phyloP scores from a whole-genome alignment of 331 rosid genomes.

The Dryas integrifolia region DNA sequence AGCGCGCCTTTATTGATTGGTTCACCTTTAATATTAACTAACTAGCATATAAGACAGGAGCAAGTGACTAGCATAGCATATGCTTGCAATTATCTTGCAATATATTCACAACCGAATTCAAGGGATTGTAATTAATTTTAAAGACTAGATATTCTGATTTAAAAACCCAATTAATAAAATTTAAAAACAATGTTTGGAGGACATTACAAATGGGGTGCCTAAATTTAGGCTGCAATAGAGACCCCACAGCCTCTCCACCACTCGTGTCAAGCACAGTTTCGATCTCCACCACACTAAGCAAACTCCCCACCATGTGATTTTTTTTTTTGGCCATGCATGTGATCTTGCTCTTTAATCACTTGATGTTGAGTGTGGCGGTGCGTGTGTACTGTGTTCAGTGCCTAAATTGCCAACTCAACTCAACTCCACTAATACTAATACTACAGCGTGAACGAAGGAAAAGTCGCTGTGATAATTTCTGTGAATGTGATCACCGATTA shows the following conservation, averaged over 20 bases:
- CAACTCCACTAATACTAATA: background rate
- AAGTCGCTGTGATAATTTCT: conserved; percentile 27
- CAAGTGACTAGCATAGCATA: too few relatives aligned
- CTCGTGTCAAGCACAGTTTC: background rate
- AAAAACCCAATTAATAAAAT: background rate
- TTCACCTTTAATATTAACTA: too few relatives aligned
- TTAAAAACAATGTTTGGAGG: background rate
- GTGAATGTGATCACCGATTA: too few relatives aligned
- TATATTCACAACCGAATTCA: background rate
- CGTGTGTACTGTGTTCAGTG: too few relatives aligned
- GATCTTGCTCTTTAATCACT: too few relatives aligned
- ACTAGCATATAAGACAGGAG: too few relatives aligned
- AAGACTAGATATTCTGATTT: background rate
- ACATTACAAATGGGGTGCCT: conserved; percentile 17
- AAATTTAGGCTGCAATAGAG: conserved; percentile 4
- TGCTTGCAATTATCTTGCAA: too few relatives aligned
- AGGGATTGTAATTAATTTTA: background rate
- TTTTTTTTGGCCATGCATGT: too few relatives aligned
- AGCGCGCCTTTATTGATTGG: too few relatives aligned
- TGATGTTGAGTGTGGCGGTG: too few relatives aligned
- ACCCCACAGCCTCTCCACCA: conserved; percentile 1
- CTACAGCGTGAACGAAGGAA: conserved; percentile 14
- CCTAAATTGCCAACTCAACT: too few relatives aligned
- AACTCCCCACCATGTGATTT: conserved; percentile 21
- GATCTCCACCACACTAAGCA: conserved; percentile 14